Evolutionary conservation across 2,329 filamentous ascomycete genomes (phyloP), one percentile per base, ranked within the genome.

Genomic region (Cryphonectria parasitica): DNA sequence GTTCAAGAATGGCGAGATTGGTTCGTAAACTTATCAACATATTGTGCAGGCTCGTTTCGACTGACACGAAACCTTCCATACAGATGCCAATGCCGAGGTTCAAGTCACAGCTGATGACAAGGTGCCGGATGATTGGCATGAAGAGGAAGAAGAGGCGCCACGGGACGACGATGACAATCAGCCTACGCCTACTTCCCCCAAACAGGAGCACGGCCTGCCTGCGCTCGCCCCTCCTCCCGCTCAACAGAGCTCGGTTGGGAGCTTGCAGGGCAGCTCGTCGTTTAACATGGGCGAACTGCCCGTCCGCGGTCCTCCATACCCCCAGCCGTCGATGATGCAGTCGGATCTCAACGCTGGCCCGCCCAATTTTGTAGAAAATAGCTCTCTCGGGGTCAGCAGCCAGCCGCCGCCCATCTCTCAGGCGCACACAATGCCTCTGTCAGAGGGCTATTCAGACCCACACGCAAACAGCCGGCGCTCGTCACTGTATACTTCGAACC

Each of bases 1-100:
- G 5, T 90, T 80, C 75, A 85, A 81, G 73, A 84, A 85, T 60
- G 85, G 83, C 36, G 87, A 89, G 74, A 86, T 90, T 66, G 88
- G 89, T 90, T 78, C 73, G 83, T 75, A 22, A 10, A 58, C 15
- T 34, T 62, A 11, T 58, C 19, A 28, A 5, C 45, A 49, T n/a
- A 3, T 10, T 52, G 17, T 36, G 2, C 15, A 54, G 45, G 19
- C 3, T 69, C 7, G 39, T 28, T 28, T 6, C 25, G 45, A 11
- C 65, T 70, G 39, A 72, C 63, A 25, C 8, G 22, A 65, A 6
- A 4, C 10, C 25, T 1, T 66, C 11, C 34, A 15, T n/a, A 17
- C 28, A 88, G 87, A 88, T 75, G 84, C 77, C 62, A 80, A 79
- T 4, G 83, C 82, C 11, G 80, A 82, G 56, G 80, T 88, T 25